Percentiles rank a stretch among this genome's conserved stretches.
Evolutionary conservation across 2,329 filamentous ascomycete species (phyloP).

Genomic region (Ophiobolus disseminans): DNA sequence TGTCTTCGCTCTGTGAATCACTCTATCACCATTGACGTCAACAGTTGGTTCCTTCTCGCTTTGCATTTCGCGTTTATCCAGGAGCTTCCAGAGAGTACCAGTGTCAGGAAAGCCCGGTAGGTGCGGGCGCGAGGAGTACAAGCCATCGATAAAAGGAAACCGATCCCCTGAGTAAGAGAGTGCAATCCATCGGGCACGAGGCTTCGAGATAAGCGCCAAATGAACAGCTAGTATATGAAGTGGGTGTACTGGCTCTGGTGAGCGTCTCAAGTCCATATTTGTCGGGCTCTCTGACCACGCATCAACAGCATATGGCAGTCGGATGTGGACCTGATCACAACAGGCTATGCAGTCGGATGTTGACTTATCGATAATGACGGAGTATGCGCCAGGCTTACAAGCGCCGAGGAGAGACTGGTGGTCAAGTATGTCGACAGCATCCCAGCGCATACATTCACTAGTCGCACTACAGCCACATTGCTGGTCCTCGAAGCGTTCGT

Average conservation of each 20-base stretch:
- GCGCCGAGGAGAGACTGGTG: constrained; percentile 35
- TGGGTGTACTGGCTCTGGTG: constrained; percentile 41
- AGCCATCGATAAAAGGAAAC: constrained; percentile 43
- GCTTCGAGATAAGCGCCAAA: constrained; percentile 48
- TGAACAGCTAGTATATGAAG: constrained; percentile 50
- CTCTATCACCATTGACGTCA: neutral
- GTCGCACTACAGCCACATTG: neutral
- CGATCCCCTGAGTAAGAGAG: constrained; percentile 51
- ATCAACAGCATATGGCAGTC: constrained; percentile 38
- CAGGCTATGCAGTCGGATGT: constrained; percentile 50
- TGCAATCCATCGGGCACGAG: constrained; percentile 48
- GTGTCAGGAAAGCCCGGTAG: constrained; percentile 48
- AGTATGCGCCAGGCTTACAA: constrained; percentile 35
- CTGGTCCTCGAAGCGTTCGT: neutral
- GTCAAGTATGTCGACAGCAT: constrained; percentile 45
- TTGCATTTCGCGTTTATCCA: constrained; percentile 43
- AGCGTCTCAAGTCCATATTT: constrained; percentile 7
- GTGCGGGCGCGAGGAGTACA: constrained; percentile 17
- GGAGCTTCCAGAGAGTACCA: constrained; percentile 45
- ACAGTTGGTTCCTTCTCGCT: constrained; percentile 18
- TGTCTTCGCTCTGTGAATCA: constrained; percentile 46
- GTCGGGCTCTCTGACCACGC: constrained; percentile 8
- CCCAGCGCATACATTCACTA: constrained; percentile 40
- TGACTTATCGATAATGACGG: constrained; percentile 48
- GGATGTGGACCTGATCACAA: constrained; percentile 40